Conservation (phyloP, 345 rosid species). For the Mangifera indica region DNA sequence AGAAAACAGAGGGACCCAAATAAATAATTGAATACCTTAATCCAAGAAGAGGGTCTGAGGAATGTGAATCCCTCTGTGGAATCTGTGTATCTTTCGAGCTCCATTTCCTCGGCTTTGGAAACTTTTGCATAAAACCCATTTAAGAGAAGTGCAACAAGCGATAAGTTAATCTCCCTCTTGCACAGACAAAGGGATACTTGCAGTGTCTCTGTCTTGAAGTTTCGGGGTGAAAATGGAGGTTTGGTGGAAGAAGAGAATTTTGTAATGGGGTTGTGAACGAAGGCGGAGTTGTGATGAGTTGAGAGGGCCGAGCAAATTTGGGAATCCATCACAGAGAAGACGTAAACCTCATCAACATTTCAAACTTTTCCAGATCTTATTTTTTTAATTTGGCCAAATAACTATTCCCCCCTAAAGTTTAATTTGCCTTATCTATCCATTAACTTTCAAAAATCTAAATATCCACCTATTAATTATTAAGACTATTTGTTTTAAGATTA, state of each 20-base stretch:
- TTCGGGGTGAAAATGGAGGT: conserved; percentile 12
- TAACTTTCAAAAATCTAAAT: too few species aligned
- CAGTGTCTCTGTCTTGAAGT: not conserved
- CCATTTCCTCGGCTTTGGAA: conserved; percentile 38
- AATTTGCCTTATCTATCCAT: too few species aligned
- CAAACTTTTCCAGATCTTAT: too few species aligned
- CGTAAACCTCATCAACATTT: not conserved
- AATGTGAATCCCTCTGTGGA: conserved; percentile 68
- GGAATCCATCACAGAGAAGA: conserved; percentile 2
- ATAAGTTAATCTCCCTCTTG: conserved; percentile 57
- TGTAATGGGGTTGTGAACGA: conserved; percentile 19
- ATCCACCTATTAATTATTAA: too few species aligned
- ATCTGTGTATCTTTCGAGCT: conserved; percentile 66
- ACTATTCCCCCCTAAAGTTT: too few species aligned
- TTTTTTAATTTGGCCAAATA: too few species aligned
- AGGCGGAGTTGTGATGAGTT: not conserved
- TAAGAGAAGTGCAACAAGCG: conserved; percentile 44
- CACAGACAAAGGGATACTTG: conserved; percentile 19
- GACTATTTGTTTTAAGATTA: too few species aligned
- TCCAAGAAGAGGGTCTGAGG: conserved; percentile 73
- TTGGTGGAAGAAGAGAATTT: conserved; percentile 5
- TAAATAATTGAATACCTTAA: conserved; percentile 42
- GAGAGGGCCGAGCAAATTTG: conserved; percentile 11
- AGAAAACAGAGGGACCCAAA: not conserved
- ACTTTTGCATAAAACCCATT: conserved; percentile 36